These are phyloP conservation scores for Cryptococcus maquisensis DNA, from an alignment of 1,284 basidiomycete species.

Conservation along the genomic window DNA sequence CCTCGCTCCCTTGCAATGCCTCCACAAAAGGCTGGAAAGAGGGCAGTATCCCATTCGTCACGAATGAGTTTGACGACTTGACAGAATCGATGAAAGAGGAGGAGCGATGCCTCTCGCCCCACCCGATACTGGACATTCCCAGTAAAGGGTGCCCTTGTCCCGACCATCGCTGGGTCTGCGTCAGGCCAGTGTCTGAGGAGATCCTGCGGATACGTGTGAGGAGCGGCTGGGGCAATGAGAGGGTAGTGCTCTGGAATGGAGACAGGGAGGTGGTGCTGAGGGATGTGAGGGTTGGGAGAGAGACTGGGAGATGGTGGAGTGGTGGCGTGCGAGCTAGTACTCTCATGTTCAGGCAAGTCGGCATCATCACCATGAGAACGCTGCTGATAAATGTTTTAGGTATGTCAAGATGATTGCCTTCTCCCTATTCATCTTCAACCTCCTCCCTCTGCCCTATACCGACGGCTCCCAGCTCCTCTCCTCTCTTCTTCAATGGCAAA, in stretches of 20 bases:
- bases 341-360: conserved; percentile 34
- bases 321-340: conserved; percentile 24
- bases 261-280: conserved; percentile 24
- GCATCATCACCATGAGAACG: background rate
- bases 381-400: conserved; percentile 15
- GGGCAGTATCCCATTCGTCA: background rate
- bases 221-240: conserved; percentile 2
- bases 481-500: conserved; percentile 20
- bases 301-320: conserved; percentile 20
- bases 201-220: conserved; percentile 33
- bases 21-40: background rate
- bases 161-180: conserved; percentile 25
- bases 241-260: conserved; percentile 36
- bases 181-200: conserved; percentile 23
- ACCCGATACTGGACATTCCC: conserved; percentile 31
- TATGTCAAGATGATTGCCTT: conserved; percentile 38
- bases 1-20: background rate
- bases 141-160: conserved; percentile 22
- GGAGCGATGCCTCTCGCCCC: conserved; percentile 28
- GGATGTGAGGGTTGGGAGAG: conserved; percentile 23
- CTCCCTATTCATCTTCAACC: conserved; percentile 45
- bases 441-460: conserved; percentile 40
- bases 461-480: conserved; percentile 41
- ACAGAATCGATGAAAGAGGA: background rate
- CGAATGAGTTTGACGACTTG: background rate